phyloP scores from a whole-genome alignment of 768 basidiomycete species.

The Scleroderma citrinum region DNA sequence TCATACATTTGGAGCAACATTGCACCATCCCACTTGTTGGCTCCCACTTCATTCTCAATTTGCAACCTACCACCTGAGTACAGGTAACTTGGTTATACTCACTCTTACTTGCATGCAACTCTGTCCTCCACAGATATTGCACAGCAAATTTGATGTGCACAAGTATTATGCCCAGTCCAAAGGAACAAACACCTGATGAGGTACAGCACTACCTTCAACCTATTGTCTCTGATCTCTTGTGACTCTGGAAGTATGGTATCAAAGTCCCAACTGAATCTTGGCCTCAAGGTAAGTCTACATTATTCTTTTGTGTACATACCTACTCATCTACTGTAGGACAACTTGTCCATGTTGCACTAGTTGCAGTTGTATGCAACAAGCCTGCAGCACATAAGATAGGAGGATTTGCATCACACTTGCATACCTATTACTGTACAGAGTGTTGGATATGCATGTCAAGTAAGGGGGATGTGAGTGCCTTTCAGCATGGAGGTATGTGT shows the following conservation, averaged over 20 bases:
- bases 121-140: neutral
- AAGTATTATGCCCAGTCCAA: slow-evolving; percentile 23
- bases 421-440: slow-evolving; percentile 8
- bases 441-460: too few species aligned
- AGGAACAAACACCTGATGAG: slow-evolving; percentile 21
- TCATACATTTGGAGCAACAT: slow-evolving; percentile 23
- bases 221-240: slow-evolving; percentile 23
- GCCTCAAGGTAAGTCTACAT: slow-evolving; percentile 12
- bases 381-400: slow-evolving; percentile 31
- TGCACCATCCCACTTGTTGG: slow-evolving; percentile 29
- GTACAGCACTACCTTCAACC: slow-evolving; percentile 20
- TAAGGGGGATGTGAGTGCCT: too few species aligned
- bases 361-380: neutral
- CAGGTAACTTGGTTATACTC: slow-evolving; percentile 9
- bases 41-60: slow-evolving; percentile 29
- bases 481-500: too few species aligned
- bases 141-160: slow-evolving; percentile 9
- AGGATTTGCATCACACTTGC: slow-evolving; percentile 25
- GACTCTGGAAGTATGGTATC: slow-evolving; percentile 18
- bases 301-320: neutral
- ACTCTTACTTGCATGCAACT: neutral
- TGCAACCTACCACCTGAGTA: slow-evolving; percentile 24
- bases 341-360: slow-evolving; percentile 5
- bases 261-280: slow-evolving; percentile 1
- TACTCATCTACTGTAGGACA: neutral